Percentiles rank a stretch among this genome's conserved stretches.
Conservation (phyloP, 169 alveolate genomes). For the Eimeria necatrix region DNA sequence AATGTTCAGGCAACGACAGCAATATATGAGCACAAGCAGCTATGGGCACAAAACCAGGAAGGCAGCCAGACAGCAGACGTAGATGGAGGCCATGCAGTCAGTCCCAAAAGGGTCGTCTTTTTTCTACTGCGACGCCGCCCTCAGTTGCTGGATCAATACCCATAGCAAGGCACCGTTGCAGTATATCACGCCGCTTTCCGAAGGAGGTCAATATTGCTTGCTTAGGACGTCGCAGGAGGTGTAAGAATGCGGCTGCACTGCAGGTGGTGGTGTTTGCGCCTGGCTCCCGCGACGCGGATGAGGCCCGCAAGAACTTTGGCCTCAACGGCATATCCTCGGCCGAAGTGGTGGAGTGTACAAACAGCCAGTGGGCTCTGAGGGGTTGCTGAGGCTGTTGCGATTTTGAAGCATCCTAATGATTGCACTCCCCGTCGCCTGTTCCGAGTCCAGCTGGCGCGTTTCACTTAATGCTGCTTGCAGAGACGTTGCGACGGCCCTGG, state of each 20-base stretch:
- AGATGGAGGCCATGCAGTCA: too few species aligned
- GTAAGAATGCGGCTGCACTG: not conserved
- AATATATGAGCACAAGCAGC: too few species aligned
- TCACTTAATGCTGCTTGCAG: conserved; percentile 17
- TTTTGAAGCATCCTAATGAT: not conserved
- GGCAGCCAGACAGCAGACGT: too few species aligned
- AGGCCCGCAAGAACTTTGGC: conserved; percentile 23
- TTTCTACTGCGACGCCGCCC: too few species aligned
- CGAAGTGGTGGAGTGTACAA: conserved; percentile 61
- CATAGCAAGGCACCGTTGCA: too few species aligned
- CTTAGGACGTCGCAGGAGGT: too few species aligned
- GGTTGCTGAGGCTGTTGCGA: not conserved
- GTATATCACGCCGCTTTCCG: too few species aligned
- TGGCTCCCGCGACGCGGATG: conserved; percentile 48
- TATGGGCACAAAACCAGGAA: too few species aligned
- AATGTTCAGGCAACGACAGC: too few species aligned
- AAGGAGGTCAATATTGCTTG: too few species aligned
- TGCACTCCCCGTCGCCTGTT: not conserved
- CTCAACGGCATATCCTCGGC: conserved; percentile 2
- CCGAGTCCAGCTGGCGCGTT: not conserved
- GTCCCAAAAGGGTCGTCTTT: too few species aligned
- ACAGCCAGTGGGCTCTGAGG: conserved; percentile 42
- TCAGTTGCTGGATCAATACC: too few species aligned
- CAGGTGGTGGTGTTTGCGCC: conserved; percentile 63
- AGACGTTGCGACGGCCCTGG: conserved; percentile 27